Conservation (phyloP, 2,329 filamentous ascomycete genomes). For the Aspergillus intermedius region DNA sequence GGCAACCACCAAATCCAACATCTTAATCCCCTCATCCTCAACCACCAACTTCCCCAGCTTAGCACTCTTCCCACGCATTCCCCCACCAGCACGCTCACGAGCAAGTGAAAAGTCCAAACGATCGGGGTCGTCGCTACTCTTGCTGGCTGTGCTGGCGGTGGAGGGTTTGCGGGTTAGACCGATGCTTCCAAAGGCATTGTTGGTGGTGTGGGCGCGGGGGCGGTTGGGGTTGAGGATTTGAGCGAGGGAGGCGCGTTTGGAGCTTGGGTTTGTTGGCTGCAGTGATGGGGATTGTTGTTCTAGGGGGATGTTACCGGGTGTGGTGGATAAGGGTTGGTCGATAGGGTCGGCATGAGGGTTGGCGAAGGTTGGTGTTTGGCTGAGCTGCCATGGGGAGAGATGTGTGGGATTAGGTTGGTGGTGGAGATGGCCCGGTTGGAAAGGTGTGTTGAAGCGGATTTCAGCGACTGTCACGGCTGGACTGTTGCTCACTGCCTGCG, state of each 20-base stretch:
- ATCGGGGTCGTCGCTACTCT: conserved; percentile 18
- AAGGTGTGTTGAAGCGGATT: conserved; percentile 81
- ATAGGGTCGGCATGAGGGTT: conserved; percentile 4
- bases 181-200: conserved; percentile 4
- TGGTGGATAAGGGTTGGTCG: not conserved
- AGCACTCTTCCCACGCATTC: conserved; percentile 74
- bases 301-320: not conserved
- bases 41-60: conserved; percentile 93
- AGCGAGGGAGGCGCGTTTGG: conserved; percentile 26
- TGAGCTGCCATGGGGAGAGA: conserved; percentile 16
- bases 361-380: conserved; percentile 13
- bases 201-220: conserved; percentile 21
- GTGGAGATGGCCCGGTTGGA: conserved; percentile 34
- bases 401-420: conserved; percentile 18
- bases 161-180: conserved; percentile 24
- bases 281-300: not conserved
- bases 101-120: conserved; percentile 69
- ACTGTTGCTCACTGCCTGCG: conserved; percentile 14
- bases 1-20: conserved; percentile 87
- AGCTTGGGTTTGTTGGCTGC: conserved; percentile 4
- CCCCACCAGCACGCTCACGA: conserved; percentile 77
- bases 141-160: conserved; percentile 23
- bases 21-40: conserved; percentile 82
- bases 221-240: conserved; percentile 26
- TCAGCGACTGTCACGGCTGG: conserved; percentile 62